These are phyloP conservation scores for Silene uniflora DNA, from an alignment of 148 eudicot species.

Conservation along the genomic window DNA sequence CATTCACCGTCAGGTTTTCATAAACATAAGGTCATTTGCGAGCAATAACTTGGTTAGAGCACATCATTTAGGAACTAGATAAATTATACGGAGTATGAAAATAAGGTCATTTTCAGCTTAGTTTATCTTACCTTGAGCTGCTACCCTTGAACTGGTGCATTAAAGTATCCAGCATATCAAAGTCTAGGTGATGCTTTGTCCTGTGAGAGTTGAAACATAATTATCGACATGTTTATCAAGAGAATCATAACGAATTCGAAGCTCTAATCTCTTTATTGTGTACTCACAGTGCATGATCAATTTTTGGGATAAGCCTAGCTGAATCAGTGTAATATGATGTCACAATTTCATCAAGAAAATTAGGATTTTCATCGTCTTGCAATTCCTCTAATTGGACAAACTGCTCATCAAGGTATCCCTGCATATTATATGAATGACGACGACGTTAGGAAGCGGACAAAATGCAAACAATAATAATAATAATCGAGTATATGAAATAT, in stretches of 20 bases:
- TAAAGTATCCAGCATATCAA: conserved; percentile 59
- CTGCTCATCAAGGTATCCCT: conserved; percentile 83
- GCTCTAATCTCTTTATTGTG: neutral
- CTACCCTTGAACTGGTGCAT: conserved; percentile 90
- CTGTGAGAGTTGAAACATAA: conserved; percentile 31
- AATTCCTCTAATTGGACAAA: conserved; percentile 65
- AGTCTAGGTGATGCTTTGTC: conserved; percentile 44
- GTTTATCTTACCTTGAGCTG: conserved; percentile 62
- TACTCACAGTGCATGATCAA: conserved; percentile 65
- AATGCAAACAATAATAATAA: neutral
- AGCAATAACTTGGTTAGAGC: neutral
- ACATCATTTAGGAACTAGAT: neutral
- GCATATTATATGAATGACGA: neutral
- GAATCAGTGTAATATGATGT: conserved; percentile 61
- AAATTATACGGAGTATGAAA: no score
- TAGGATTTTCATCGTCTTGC: conserved; percentile 60
- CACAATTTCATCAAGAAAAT: conserved; percentile 74
- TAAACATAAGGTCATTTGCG: no score
- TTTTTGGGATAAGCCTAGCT: conserved; percentile 47
- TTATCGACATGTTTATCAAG: neutral
- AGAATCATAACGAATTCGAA: neutral
- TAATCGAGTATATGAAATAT: neutral
- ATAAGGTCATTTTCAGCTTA: neutral
- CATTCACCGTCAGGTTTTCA: neutral
- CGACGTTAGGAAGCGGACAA: neutral